phyloP scores from a whole-genome alignment of 2,329 filamentous ascomycete species.

The Aspergillus ruber region DNA sequence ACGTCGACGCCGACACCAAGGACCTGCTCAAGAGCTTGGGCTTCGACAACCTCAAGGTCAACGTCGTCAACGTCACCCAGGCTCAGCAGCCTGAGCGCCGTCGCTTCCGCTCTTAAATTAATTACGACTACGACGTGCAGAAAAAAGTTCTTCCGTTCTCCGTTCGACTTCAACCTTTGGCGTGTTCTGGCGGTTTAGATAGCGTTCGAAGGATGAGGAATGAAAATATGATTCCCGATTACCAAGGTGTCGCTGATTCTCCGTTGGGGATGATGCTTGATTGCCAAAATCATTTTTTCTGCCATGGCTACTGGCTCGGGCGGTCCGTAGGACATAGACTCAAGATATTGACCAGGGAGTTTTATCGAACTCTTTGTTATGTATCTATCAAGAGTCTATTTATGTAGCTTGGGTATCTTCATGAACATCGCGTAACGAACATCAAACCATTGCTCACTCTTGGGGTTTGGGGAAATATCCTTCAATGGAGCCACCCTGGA shows the following conservation, averaged over 20 bases:
- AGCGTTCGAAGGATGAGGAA: conserved; percentile 29
- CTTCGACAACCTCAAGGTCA: conserved; percentile 97
- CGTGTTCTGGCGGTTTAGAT: conserved; percentile 22
- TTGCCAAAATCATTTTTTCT: conserved; percentile 65
- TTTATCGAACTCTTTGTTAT: not conserved
- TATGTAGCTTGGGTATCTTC: not conserved
- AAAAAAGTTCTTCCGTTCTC: conserved; percentile 20
- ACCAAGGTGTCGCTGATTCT: conserved; percentile 89
- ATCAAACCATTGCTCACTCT: not conserved
- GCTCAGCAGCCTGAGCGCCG: conserved; percentile 79
- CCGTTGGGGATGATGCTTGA: conserved; percentile 75
- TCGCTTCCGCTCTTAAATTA: conserved; percentile 51
- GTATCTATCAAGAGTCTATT: not conserved
- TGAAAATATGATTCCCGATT: conserved; percentile 36
- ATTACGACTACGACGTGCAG: conserved; percentile 9
- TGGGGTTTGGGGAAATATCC: conserved; percentile 29
- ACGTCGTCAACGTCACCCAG: conserved; percentile 85
- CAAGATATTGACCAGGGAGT: not conserved
- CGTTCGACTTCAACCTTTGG: conserved; percentile 24
- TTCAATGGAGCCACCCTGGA: conserved; percentile 36
- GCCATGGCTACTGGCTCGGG: not conserved
- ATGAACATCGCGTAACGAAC: not conserved
- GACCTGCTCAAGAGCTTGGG: conserved; percentile 97
- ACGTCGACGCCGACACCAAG: conserved; percentile 97
- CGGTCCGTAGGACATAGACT: conserved; percentile 15